phyloP scores from a whole-genome alignment of 768 basidiomycete species.

The Macrolepiota dolichaula region DNA sequence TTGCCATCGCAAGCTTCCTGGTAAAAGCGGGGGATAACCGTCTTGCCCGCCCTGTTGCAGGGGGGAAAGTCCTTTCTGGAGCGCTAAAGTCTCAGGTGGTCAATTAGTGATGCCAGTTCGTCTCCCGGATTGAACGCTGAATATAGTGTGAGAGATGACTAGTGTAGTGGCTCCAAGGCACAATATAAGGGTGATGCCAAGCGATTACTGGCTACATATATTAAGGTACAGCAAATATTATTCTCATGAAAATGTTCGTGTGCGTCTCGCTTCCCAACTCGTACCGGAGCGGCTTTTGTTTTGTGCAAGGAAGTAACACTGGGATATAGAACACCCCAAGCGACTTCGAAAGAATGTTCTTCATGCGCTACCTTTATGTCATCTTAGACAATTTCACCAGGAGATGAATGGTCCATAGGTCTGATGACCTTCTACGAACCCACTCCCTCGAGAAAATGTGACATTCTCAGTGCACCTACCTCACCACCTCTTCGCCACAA shows the following conservation, averaged over 20 bases:
- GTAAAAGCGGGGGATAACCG: conserved; percentile 43
- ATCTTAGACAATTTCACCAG: background rate
- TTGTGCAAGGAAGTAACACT: background rate
- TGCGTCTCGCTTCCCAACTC: no score
- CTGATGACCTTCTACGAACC: background rate
- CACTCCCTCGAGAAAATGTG: background rate
- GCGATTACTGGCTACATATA: no score
- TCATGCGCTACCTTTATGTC: background rate
- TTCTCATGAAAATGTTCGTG: no score
- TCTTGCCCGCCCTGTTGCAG: conserved; percentile 45
- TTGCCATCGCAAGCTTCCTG: conserved; percentile 39
- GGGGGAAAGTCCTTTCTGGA: conserved; percentile 41
- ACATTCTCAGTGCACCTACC: background rate
- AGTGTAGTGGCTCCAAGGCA: no score
- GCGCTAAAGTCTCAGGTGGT: conserved; percentile 30
- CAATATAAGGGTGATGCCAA: no score
- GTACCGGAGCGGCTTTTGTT: background rate
- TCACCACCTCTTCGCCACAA: background rate
- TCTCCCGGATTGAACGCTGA: background rate
- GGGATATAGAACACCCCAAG: background rate
- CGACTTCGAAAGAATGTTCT: background rate
- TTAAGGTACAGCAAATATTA: no score
- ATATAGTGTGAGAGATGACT: no score
- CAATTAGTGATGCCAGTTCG: background rate
- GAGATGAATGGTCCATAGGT: background rate